These are phyloP conservation scores for Takashimella tepidaria DNA, from an alignment of 1,284 basidiomycete genomes.

Conservation along the genomic window DNA sequence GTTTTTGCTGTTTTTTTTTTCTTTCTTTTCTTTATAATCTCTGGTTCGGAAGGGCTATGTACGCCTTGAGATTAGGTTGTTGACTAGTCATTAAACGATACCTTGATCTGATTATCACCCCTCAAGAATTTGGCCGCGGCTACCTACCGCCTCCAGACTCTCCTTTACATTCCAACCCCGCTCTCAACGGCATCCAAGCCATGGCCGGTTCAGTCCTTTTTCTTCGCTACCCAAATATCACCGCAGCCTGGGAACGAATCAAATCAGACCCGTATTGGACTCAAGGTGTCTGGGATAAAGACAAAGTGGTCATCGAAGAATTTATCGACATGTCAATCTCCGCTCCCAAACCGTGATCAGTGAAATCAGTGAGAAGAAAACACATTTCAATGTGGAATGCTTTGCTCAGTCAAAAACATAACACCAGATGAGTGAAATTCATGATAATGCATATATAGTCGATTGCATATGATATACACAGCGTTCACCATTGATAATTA, in stretches of 20 bases:
- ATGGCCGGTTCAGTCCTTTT: conserved; percentile 42
- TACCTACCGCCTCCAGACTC: conserved; percentile 23
- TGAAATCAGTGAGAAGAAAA: too few relatives aligned
- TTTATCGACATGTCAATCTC: conserved; percentile 21
- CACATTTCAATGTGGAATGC: too few relatives aligned
- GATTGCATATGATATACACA: background rate
- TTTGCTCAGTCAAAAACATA: too few relatives aligned
- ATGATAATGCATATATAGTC: too few relatives aligned
- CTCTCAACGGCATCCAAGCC: conserved; percentile 25
- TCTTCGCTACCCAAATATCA: conserved; percentile 28
- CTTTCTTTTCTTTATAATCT: background rate
- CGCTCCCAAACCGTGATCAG: conserved; percentile 1
- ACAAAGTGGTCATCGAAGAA: conserved; percentile 31
- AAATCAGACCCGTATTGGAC: conserved; percentile 44
- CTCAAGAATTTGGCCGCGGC: conserved; percentile 32
- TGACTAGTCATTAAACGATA: too few relatives aligned
- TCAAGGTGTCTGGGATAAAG: conserved; percentile 42
- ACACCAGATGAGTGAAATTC: too few relatives aligned
- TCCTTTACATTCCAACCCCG: conserved; percentile 11
- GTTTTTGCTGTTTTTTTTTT: background rate
- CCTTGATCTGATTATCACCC: too few relatives aligned
- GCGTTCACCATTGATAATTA: background rate
- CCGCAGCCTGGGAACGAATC: conserved; percentile 35
- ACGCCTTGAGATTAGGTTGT: too few relatives aligned
- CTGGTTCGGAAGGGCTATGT: background rate